phyloP scores from a whole-genome alignment of 345 rosid genomes.

The Eucalyptus curtisii region DNA sequence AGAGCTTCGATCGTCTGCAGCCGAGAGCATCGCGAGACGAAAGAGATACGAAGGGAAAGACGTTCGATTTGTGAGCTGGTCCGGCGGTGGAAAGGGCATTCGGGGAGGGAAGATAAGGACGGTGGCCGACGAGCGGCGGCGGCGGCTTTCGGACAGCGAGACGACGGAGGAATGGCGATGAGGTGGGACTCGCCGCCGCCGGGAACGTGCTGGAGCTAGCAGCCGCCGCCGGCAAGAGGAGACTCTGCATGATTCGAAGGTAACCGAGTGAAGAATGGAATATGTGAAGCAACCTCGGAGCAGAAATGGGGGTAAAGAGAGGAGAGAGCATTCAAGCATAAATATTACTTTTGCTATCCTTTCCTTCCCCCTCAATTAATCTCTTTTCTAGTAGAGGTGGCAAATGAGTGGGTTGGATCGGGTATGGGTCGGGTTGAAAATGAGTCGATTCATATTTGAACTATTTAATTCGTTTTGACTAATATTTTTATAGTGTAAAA shows the following conservation, averaged over 20 bases:
- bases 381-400: not conserved
- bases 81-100: not conserved
- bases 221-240: constrained; percentile 15
- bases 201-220: not conserved
- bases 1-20: not conserved
- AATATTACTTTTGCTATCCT: not conserved
- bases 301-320: not conserved
- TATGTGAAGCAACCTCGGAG: not conserved
- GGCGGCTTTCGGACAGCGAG: not conserved
- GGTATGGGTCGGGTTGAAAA: no score
- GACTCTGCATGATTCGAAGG: constrained; percentile 18
- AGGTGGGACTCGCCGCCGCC: not conserved
- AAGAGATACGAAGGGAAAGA: not conserved
- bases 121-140: not conserved
- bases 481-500: no score
- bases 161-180: not conserved
- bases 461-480: no score
- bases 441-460: no score
- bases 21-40: not conserved
- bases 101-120: not conserved
- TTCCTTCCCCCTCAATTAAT: not conserved
- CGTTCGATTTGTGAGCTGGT: not conserved
- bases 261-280: not conserved
- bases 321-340: not conserved
- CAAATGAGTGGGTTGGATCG: no score